These are phyloP conservation scores for Sisymbrium irio DNA, from an alignment of 345 rosid genomes.

Conservation along the genomic window DNA sequence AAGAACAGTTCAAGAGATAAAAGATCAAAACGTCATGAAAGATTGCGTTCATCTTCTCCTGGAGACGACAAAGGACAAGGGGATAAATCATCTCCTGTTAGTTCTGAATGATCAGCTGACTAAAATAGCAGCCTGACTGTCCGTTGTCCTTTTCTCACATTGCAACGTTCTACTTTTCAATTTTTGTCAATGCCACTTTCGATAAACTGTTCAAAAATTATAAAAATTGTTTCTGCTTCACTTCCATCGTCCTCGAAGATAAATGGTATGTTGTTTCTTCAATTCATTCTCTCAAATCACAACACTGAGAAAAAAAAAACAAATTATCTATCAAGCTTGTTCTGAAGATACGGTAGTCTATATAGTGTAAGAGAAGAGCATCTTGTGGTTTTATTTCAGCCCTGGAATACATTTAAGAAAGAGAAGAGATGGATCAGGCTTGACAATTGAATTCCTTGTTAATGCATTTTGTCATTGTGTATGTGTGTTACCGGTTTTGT, in stretches of 20 bases:
- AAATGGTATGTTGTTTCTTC: not conserved
- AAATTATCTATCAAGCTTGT: too few relatives aligned
- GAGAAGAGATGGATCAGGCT: too few relatives aligned
- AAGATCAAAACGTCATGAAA: constrained; percentile 45
- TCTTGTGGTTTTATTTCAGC: too few relatives aligned
- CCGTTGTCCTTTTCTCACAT: not conserved
- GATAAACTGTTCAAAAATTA: not conserved
- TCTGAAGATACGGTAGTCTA: too few relatives aligned
- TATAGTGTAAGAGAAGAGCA: too few relatives aligned
- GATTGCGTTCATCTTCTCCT: constrained; percentile 46
- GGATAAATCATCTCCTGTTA: constrained; percentile 45
- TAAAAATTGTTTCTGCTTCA: not conserved
- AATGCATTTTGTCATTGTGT: too few relatives aligned
- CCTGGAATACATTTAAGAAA: too few relatives aligned
- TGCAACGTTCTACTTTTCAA: not conserved
- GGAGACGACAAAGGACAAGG: constrained; percentile 41
- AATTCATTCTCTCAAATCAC: too few relatives aligned
- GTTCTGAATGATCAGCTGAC: not conserved
- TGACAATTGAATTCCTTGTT: too few relatives aligned
- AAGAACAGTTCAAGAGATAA: constrained; percentile 43
- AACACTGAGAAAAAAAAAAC: too few relatives aligned
- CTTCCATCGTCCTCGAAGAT: not conserved
- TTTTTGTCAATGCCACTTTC: not conserved
- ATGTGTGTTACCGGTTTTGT: too few relatives aligned
- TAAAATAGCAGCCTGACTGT: not conserved